Evolutionary conservation across 129 eudicot species (phyloP), one percentile per base, ranked within the genome.

Genomic region (Centrapalus pauciflorus): DNA sequence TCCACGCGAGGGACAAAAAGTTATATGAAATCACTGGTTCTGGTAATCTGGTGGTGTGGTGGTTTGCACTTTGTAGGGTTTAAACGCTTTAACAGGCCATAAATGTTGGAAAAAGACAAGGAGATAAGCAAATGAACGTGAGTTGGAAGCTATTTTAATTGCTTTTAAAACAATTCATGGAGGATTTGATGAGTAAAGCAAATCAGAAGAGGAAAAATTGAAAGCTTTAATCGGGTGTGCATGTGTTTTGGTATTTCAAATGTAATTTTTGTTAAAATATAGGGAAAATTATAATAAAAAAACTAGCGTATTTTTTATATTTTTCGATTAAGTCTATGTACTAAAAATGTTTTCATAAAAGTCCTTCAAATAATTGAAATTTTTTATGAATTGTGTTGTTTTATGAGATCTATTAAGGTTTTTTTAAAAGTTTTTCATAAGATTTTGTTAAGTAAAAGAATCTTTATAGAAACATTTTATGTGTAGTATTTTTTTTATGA

Each of bases 91-190:
- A 56, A 62, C 64, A 13, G 37, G 28, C n/a, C n/a, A n/a, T n/a
- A n/a, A n/a, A n/a, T n/a, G n/a, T n/a, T n/a, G 12, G 38, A 38
- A 59, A 64, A 61, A 54, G 51, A 40, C 37, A 7, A 63, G 55
- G 66, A 21, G 72, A 54, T 41, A 26, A 35, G 71, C 13, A 23
- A 55, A 46, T 65, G 66, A 64, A 63, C 64, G 77, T 73, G 46
- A 65, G 64, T 35, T 63, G 40, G 48, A 73, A 64, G 71, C 30
- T 63, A 73, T 57, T 52, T 52, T 17, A 73, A 52, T 52, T 73
- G 70, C 77, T 73, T 73, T 63, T 73, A 21, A 63, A 73, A 63
- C 46, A 73, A 73, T 63, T 63, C 43, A 73, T 51, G 64, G 33
- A n/a, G 10, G 33, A 70, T 57, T 69, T 57, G 58, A 70, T 14